phyloP scores from a whole-genome alignment of 345 rosid genomes.

The Hibiscus syriacus region DNA sequence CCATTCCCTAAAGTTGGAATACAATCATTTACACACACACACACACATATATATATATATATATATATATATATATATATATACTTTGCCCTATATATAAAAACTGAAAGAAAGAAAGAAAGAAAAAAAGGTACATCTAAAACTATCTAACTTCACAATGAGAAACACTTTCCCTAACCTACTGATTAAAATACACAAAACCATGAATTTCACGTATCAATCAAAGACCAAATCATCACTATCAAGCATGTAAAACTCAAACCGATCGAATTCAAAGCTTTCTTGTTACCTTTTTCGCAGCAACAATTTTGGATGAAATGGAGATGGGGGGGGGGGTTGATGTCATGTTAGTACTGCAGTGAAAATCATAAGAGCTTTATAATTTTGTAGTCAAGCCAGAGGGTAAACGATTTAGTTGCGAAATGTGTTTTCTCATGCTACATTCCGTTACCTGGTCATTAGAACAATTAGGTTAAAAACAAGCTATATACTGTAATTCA shows the following conservation, averaged over 20 bases:
- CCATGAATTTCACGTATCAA: neutral
- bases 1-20: neutral
- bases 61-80: no score
- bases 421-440: conserved; percentile 50
- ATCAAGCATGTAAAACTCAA: conserved; percentile 9
- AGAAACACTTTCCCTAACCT: neutral
- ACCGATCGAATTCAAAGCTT: neutral
- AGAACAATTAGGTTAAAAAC: neutral
- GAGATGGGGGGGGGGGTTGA: neutral
- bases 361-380: conserved; percentile 19
- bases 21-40: conserved; percentile 2
- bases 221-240: conserved; percentile 7
- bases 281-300: no score
- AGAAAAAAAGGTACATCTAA: neutral
- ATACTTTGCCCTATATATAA: conserved; percentile 7
- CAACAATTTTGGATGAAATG: no score
- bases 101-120: no score
- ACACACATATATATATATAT: no score
- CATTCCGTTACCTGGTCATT: conserved; percentile 55
- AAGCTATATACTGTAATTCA: neutral
- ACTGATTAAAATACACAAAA: conserved; percentile 1
- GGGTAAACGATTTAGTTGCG: conserved; percentile 37
- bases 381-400: no score
- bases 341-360: conserved; percentile 17
- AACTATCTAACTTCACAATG: conserved; percentile 9